Percentiles rank a stretch among this genome's conserved stretches.
Conservation (phyloP, 108 stramenopile species). For the Seminavis robusta region DNA sequence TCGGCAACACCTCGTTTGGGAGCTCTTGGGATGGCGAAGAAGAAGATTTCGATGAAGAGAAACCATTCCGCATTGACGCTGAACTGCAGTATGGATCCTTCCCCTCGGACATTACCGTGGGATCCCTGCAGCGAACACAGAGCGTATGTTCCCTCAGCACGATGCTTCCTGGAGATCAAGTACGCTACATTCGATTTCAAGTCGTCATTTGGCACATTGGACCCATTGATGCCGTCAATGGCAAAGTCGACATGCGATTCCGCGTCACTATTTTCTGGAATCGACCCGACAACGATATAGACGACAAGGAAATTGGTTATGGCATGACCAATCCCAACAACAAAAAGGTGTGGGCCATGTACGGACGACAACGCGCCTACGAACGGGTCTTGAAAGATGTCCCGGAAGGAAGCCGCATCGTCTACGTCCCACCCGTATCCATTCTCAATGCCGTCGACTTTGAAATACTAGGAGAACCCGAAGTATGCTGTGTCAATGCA, state of each 20-base stretch:
- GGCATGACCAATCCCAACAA: constrained; percentile 2
- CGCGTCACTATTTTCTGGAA: constrained; percentile 52
- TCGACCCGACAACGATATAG: constrained; percentile 1
- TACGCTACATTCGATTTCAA: constrained; percentile 42
- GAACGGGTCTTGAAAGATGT: constrained; percentile 2
- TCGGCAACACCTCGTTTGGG: too few relatives aligned
- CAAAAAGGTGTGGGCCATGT: constrained; percentile 17
- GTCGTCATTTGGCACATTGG: constrained; percentile 48
- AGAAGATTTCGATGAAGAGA: too few relatives aligned
- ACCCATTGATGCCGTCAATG: constrained; percentile 22
- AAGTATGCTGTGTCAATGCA: constrained; percentile 28
- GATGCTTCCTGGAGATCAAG: too few relatives aligned
- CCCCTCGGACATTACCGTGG: too few relatives aligned
- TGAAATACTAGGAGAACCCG: constrained; percentile 40
- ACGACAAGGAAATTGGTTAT: not conserved
- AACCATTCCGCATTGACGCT: too few relatives aligned
- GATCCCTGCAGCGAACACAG: too few relatives aligned
- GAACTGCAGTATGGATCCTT: too few relatives aligned
- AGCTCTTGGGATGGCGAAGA: too few relatives aligned
- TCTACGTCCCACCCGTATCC: constrained; percentile 46
- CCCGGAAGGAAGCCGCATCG: constrained; percentile 7
- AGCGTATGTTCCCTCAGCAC: too few relatives aligned
- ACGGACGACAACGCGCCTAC: constrained; percentile 18
- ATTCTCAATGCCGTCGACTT: constrained; percentile 47
- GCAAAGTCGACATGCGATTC: constrained; percentile 39